A percentile compares a stretch with the other conserved stretches of the same genome.
Conservation (phyloP, 495 filamentous ascomycete genomes). For the Hapsidospora chrysogenum region DNA sequence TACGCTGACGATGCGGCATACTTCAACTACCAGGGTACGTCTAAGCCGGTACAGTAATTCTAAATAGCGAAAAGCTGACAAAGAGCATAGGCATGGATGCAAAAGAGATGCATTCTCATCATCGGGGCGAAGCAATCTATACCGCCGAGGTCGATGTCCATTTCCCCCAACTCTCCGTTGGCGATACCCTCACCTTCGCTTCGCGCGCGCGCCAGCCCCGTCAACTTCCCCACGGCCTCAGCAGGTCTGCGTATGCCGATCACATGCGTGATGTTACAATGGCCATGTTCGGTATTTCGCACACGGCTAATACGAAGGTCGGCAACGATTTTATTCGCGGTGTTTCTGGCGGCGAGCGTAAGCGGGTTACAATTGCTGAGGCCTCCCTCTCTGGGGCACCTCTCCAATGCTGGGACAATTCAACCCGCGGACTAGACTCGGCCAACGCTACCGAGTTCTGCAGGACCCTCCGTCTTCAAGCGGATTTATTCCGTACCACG, state of each 20-base stretch:
- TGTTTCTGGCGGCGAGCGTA: conserved; percentile 43
- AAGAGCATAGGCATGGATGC: too few species aligned
- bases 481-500: conserved; percentile 36
- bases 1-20: conserved; percentile 16
- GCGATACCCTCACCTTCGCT: conserved; percentile 43
- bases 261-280: conserved; percentile 25
- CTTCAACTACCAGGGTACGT: conserved; percentile 23
- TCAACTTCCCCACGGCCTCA: conserved; percentile 22
- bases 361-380: conserved; percentile 36
- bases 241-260: conserved; percentile 22
- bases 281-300: conserved; percentile 59
- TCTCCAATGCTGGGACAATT: conserved; percentile 35
- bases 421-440: conserved; percentile 31
- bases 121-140: conserved; percentile 42
- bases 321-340: conserved; percentile 69
- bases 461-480: conserved; percentile 28
- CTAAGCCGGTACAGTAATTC: too few species aligned
- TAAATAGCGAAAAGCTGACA: too few species aligned
- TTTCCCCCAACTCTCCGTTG: conserved; percentile 42
- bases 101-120: conserved; percentile 29
- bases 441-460: conserved; percentile 30
- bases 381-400: conserved; percentile 7
- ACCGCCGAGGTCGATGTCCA: conserved; percentile 45
- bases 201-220: conserved; percentile 31
- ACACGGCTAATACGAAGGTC: conserved; percentile 61